These are phyloP conservation scores for Ogataea pini DNA, from an alignment of 805 yeast species.

Conservation along the genomic window DNA sequence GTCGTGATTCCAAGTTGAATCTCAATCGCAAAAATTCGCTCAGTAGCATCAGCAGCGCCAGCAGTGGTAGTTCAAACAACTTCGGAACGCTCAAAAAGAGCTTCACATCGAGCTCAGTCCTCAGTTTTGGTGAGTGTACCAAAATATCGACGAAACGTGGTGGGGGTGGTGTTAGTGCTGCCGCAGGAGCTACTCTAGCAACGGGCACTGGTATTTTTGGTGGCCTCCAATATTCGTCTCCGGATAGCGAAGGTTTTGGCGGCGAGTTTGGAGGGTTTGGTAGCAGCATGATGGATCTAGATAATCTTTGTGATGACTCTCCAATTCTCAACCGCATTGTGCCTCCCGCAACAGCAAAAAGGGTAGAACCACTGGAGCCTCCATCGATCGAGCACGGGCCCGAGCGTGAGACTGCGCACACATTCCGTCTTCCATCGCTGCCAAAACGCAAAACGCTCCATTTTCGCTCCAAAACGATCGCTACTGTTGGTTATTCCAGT, in stretches of 20 bases:
- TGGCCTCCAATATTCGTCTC: not conserved
- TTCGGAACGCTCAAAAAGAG: slow-evolving; percentile 18
- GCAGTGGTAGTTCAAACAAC: slow-evolving; percentile 3
- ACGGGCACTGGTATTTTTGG: not conserved
- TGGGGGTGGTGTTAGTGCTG: not conserved
- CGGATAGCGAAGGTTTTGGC: slow-evolving; percentile 9
- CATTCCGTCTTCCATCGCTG: slow-evolving; percentile 24
- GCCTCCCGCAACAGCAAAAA: not conserved
- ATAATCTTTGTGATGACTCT: slow-evolving; percentile 27
- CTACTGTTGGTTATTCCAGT: not conserved
- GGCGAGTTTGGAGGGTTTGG: slow-evolving; percentile 33
- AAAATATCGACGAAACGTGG: slow-evolving; percentile 6
- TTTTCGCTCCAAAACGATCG: slow-evolving; percentile 30
- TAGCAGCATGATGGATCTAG: slow-evolving; percentile 25
- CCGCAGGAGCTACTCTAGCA: not conserved
- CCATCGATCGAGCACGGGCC: not conserved
- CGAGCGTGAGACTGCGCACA: slow-evolving; percentile 11
- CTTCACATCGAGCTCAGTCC: slow-evolving; percentile 21
- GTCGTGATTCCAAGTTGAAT: slow-evolving; percentile 35
- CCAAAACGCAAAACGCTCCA: slow-evolving; percentile 23
- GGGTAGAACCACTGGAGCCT: not conserved
- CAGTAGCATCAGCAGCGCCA: slow-evolving; percentile 9
- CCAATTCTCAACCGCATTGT: slow-evolving; percentile 19
- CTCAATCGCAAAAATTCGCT: slow-evolving; percentile 30
- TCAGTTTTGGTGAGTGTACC: slow-evolving; percentile 27